These are phyloP conservation scores for Chamaecyparis obtusa DNA, from an alignment of 75 land plant genomes.

Conservation along the genomic window DNA sequence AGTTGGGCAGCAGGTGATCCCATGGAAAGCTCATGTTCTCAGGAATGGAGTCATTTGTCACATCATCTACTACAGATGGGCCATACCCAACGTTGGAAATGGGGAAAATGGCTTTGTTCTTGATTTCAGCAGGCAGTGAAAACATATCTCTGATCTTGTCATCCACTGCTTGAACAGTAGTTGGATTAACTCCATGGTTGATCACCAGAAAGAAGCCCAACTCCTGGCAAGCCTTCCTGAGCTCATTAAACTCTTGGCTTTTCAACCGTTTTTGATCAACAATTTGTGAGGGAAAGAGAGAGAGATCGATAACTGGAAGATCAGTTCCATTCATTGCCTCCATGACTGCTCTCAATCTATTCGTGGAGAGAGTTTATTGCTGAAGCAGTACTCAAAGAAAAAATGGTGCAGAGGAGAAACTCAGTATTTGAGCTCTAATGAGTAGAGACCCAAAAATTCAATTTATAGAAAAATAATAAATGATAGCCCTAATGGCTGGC, in stretches of 20 bases:
- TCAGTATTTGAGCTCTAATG: too few relatives aligned
- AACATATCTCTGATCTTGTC: background rate
- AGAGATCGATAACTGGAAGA: too few relatives aligned
- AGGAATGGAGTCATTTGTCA: constrained; percentile 33
- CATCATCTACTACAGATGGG: constrained; percentile 30
- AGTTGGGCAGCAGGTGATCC: too few relatives aligned
- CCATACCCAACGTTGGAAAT: background rate
- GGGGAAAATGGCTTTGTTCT: constrained; percentile 5
- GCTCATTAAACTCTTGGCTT: background rate
- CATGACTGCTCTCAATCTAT: too few relatives aligned
- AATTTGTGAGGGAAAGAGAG: too few relatives aligned
- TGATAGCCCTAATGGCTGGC: too few relatives aligned
- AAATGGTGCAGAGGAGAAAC: too few relatives aligned
- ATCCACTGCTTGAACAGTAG: background rate
- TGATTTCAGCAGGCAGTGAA: constrained; percentile 29
- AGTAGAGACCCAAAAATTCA: too few relatives aligned
- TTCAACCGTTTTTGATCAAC: background rate
- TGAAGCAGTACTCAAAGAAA: too few relatives aligned
- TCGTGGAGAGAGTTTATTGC: too few relatives aligned
- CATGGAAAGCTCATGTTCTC: constrained; percentile 22
- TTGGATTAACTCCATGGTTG: constrained; percentile 47
- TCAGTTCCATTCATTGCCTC: too few relatives aligned
- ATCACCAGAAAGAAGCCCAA: constrained; percentile 11
- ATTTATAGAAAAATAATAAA: too few relatives aligned
- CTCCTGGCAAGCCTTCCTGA: constrained; percentile 29